Base-by-base conservation (phyloP, 2,329 filamentous ascomycete species). In the Domatiomyces globalis region DNA sequence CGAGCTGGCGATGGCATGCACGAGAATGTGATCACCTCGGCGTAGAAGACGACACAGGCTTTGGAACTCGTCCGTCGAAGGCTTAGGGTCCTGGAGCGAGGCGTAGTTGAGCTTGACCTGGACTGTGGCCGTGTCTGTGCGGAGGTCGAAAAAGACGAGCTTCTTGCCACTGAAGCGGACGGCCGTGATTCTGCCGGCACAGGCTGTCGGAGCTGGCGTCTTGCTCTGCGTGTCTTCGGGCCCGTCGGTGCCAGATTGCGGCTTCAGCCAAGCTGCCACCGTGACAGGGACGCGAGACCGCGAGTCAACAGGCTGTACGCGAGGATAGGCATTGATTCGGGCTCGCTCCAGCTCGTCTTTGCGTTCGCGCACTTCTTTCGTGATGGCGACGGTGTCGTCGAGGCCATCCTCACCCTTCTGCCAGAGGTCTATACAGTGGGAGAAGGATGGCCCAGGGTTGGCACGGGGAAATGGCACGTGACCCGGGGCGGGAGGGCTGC, bases 141-240 rank as follows among this genome's bases (percentile, higher is more conserved):
- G 73, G 48, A 96, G 71, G 67, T 92, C 85, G 58, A 95, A 67
- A 67, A 98, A 98, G 56, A 87, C 73, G 60, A 98, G 80, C 68
- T 85, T 87, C 60, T 79, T 82, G 58, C 89, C 83, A 50, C 80
- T 77, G 46, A 78, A 73, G 56, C 87, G 84, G 63, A 85, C 77
- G 46, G 81, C 81, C 62, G 76, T 74, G 56, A 95, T 75, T 64
- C 87, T 87, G 67, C 88, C 87, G 82, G 71, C 64, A 64, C 33
- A 39, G 9, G 33, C 15, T 15, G 15, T 39, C 10, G 10, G 33
- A 39, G 10, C 33, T 2, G 33, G 33, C 10, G 12, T 2, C 5
- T 39, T 39, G 33, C 33, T 39, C 2, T 15, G 33, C 9, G 10
- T 5, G 4, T 15, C 33, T 39, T 39, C 33, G 10, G 10, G 4